These are phyloP conservation scores for Penicillium sp. DNA, from an alignment of 2,329 filamentous ascomycete species.

Conservation along the genomic window DNA sequence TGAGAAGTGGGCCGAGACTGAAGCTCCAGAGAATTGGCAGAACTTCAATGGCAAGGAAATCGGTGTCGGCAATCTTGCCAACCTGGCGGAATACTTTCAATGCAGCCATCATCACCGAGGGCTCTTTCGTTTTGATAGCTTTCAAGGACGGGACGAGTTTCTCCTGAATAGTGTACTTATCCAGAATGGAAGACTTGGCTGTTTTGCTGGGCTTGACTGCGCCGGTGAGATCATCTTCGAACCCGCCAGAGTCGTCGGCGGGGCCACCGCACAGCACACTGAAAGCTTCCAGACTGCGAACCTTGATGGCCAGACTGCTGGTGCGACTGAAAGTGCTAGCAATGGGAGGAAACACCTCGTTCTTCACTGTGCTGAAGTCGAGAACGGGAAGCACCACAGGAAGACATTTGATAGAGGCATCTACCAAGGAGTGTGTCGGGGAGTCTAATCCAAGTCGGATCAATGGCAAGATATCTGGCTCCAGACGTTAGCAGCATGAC, in stretches of 20 bases:
- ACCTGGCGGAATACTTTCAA: constrained; percentile 80
- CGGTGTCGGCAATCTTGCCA: constrained; percentile 73
- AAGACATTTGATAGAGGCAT: constrained; percentile 74
- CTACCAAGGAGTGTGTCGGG: constrained; percentile 80
- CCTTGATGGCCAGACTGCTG: constrained; percentile 89
- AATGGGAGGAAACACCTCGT: constrained; percentile 90
- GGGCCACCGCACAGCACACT: constrained; percentile 81
- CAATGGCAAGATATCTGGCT: constrained; percentile 76
- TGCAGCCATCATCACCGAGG: constrained; percentile 92
- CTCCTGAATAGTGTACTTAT: constrained; percentile 98
- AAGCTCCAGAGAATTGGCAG: constrained; percentile 88
- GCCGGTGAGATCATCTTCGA: constrained; percentile 70
- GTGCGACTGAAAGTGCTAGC: constrained; percentile 88
- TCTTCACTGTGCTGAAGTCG: constrained; percentile 95
- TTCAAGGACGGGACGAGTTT: constrained; percentile 89
- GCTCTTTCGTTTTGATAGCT: constrained; percentile 95
- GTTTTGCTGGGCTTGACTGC: constrained; percentile 48
- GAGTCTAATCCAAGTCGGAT: constrained; percentile 80
- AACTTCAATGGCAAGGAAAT: constrained; percentile 88
- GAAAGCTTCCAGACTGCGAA: constrained; percentile 85
- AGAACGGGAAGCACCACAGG: constrained; percentile 78
- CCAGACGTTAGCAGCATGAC: constrained; percentile 19
- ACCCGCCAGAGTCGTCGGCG: constrained; percentile 44
- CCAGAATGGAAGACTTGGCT: constrained; percentile 71
- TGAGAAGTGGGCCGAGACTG: constrained; percentile 81